Base-by-base conservation (phyloP, 306 rosid genomes). In the Malus domestica region DNA sequence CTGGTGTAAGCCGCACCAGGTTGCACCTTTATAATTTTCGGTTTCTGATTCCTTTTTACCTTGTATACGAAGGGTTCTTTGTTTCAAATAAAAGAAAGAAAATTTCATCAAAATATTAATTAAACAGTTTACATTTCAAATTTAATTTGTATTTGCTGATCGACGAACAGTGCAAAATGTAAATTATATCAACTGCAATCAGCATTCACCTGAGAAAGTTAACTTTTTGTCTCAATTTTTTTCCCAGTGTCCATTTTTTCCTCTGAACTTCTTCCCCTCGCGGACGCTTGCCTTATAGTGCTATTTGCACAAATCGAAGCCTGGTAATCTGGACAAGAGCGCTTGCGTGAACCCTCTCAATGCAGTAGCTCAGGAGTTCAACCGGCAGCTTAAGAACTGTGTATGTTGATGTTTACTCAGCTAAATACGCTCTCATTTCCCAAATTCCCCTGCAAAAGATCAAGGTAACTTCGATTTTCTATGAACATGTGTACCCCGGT, bases 331-430 rank as follows among this genome's bases (percentile, higher is more conserved):
- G 29, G 97, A 95, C 71, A 80, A 73, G 33, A 85, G 77, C 71
- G 94, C 97, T 27, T 90, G 97, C 55, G 90, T 89, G 58, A 82
- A 78, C 85, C 86, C 88, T 45, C 90, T 78, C 42, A 90, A 92
- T 72, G 86, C 84, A 5, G 80, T 92, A n/a, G 90, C 97, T 85
- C 92, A 69, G 60, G 98, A 90, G 80, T 90, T 80, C 70, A 94
- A 94, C 74, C 77, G 80, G 80, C 91, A 86, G 78, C 85, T 94
- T 71, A 94, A 90, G 87, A 70, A 76, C 58, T 79, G 18, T 88
- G 1, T 87, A 89, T 10, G 92, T 90, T 40, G 95, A 91, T 82
- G 83, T 87, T 40, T 90, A 86, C 84, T 71, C 89, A 57, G 91
- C 89, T 32, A 91, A 91, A 82, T 90, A 87, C 79, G 82, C 77